A percentile compares a stretch with the other conserved stretches of the same genome.
Conservation (phyloP, 2,329 filamentous ascomycete species). For the Parascedosporium putredinis region DNA sequence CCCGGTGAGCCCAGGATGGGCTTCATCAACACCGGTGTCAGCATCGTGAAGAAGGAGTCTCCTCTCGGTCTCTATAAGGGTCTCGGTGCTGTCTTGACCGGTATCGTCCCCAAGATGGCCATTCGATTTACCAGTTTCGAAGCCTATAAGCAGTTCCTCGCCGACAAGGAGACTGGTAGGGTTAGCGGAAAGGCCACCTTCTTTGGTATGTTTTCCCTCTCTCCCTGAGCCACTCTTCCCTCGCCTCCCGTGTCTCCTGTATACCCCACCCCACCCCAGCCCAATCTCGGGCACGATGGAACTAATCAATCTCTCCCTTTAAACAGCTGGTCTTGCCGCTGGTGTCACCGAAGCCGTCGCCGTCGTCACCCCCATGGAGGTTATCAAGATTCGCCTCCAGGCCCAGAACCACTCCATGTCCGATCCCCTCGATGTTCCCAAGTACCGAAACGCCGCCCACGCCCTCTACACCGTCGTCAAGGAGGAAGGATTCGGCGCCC, state of each 20-base stretch:
- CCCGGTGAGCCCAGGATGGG: conserved; percentile 76
- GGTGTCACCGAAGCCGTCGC: conserved; percentile 94
- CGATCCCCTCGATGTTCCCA: conserved; percentile 88
- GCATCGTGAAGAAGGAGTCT: conserved; percentile 85
- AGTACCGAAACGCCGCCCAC: conserved; percentile 89
- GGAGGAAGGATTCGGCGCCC: conserved; percentile 77
- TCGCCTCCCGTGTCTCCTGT: background rate
- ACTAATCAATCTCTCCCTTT: background rate
- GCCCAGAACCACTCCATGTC: conserved; percentile 97
- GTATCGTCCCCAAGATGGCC: conserved; percentile 98
- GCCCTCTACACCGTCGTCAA: conserved; percentile 76
- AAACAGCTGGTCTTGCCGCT: conserved; percentile 67
- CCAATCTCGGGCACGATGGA: background rate
- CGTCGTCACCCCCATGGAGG: conserved; percentile 97
- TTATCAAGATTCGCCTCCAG: conserved; percentile 96
- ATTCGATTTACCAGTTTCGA: conserved; percentile 98
- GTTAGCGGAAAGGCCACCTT: conserved; percentile 63
- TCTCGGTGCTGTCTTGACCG: conserved; percentile 89
- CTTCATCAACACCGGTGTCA: conserved; percentile 74
- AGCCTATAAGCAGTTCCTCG: conserved; percentile 77
- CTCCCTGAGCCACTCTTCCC: background rate
- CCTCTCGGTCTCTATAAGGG: conserved; percentile 94
- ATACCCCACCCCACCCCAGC: background rate
- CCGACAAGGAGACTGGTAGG: conserved; percentile 53
- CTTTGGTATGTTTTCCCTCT: conserved; percentile 18